Evolutionary conservation across 2,329 filamentous ascomycete species (phyloP).

Genomic region (Claviceps digitariae): DNA sequence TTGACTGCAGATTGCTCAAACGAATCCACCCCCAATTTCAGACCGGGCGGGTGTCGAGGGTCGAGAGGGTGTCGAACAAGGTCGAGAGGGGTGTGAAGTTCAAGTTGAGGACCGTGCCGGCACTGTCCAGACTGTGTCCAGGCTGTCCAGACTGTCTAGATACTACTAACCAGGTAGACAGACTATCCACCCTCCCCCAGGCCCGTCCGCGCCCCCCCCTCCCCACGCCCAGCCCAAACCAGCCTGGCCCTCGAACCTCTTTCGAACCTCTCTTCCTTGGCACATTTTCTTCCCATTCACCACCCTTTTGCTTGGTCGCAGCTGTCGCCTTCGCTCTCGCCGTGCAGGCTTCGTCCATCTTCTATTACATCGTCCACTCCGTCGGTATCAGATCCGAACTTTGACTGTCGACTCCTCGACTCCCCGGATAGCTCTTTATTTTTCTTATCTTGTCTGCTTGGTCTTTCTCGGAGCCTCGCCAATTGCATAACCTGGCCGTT

Average conservation of each 20-base stretch:
- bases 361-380: not conserved
- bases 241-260: not conserved
- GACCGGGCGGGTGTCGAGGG: not conserved
- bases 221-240: not conserved
- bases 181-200: no score
- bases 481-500: slow-evolving; percentile 20
- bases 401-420: not conserved
- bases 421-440: not conserved
- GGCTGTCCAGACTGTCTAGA: no score
- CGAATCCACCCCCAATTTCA: not conserved
- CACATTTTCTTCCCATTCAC: not conserved
- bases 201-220: no score
- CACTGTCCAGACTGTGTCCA: not conserved
- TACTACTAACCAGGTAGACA: no score
- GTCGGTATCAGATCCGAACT: not conserved
- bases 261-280: not conserved
- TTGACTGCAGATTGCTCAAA: not conserved
- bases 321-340: not conserved
- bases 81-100: no score
- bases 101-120: no score
- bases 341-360: not conserved
- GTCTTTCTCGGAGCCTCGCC: slow-evolving; percentile 1
- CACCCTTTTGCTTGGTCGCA: not conserved
- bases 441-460: not conserved
- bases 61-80: not conserved